phyloP scores from a whole-genome alignment of 2,329 filamentous ascomycete genomes.

The Ploettnerulaceae sp. region DNA sequence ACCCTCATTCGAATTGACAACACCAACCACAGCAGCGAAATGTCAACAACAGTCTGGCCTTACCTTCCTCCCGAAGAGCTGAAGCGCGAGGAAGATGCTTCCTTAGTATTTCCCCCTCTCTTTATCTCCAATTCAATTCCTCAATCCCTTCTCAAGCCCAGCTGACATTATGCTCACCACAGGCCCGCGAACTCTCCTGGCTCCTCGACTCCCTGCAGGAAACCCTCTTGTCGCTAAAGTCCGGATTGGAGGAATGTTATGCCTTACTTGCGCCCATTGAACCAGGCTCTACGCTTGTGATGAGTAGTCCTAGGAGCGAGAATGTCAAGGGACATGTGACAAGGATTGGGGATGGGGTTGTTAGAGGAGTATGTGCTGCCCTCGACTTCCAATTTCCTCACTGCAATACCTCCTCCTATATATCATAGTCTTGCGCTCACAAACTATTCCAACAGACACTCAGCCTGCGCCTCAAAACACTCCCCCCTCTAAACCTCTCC shows the following conservation, averaged over 20 bases:
- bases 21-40: background rate
- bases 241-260: slow-evolving; percentile 84
- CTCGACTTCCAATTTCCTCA: background rate
- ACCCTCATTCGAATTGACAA: background rate
- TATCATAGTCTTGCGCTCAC: slow-evolving; percentile 16
- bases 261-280: slow-evolving; percentile 79
- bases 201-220: slow-evolving; percentile 35
- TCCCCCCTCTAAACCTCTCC: slow-evolving; percentile 40
- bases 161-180: background rate
- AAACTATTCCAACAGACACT: slow-evolving; percentile 54
- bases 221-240: slow-evolving; percentile 29
- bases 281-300: slow-evolving; percentile 79
- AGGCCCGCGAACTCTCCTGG: slow-evolving; percentile 35
- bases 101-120: slow-evolving; percentile 22
- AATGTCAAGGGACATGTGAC: slow-evolving; percentile 90
- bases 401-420: background rate
- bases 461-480: slow-evolving; percentile 68
- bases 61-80: slow-evolving; percentile 25
- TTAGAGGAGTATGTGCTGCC: slow-evolving; percentile 68
- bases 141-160: background rate
- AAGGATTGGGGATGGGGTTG: slow-evolving; percentile 80
- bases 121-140: background rate
- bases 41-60: slow-evolving; percentile 29
- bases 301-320: slow-evolving; percentile 84
- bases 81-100: slow-evolving; percentile 31